A percentile compares a stretch with the other conserved stretches of the same genome.
These are phyloP conservation scores for Epichloe sp. DNA, from an alignment of 2,329 filamentous ascomycete species.

Conservation along the genomic window DNA sequence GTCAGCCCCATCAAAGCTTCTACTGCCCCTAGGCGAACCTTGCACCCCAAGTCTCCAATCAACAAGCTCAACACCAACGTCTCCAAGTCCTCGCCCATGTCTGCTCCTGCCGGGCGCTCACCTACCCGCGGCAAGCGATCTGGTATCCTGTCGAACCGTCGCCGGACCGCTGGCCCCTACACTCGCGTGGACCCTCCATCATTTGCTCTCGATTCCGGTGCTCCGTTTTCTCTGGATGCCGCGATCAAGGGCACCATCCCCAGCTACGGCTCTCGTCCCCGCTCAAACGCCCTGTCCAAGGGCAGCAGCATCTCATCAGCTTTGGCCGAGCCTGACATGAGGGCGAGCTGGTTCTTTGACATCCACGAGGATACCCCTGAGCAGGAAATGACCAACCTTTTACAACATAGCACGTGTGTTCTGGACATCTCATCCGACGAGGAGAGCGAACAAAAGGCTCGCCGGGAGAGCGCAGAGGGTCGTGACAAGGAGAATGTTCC, in stretches of 20 bases:
- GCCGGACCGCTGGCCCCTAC: constrained; percentile 49
- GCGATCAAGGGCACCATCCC: constrained; percentile 67
- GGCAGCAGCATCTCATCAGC: constrained; percentile 11
- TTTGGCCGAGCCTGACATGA: constrained; percentile 34
- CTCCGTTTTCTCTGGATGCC: constrained; percentile 75
- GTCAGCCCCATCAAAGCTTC: constrained; percentile 19
- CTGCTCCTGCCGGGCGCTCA: constrained; percentile 68
- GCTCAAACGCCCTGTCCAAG: constrained; percentile 18
- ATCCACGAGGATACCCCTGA: constrained; percentile 89
- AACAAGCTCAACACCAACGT: constrained; percentile 30
- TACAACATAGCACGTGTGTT: constrained; percentile 78
- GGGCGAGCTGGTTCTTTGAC: constrained; percentile 75
- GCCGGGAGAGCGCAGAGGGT: constrained; percentile 40
- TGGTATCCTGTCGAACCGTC: constrained; percentile 54
- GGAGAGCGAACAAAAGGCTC: constrained; percentile 46
- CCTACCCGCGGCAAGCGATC: constrained; percentile 59
- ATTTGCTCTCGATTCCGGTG: constrained; percentile 36
- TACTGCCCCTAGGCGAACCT: constrained; percentile 26
- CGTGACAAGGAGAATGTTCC: constrained; percentile 90
- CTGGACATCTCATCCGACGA: constrained; percentile 88
- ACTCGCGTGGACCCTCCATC: constrained; percentile 59
- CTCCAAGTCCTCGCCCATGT: constrained; percentile 39
- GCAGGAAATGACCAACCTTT: constrained; percentile 81
- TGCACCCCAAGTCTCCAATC: constrained; percentile 41
- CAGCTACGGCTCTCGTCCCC: constrained; percentile 37